Percentiles rank a stretch among this genome's conserved stretches.
Evolutionary conservation across 345 rosid species (phyloP).

Genomic region (Viola odorata): DNA sequence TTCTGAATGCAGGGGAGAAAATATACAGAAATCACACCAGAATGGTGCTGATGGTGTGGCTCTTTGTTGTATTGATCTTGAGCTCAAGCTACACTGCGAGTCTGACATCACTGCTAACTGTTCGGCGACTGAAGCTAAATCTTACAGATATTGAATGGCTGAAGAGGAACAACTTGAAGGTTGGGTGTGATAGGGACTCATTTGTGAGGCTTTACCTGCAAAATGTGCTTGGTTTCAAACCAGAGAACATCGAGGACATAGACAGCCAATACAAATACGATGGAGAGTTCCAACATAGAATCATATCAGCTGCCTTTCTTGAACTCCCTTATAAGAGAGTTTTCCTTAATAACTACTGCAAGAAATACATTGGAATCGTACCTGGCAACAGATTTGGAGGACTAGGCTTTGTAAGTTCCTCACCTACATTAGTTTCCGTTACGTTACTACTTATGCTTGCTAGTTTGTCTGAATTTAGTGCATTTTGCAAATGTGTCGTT

Average conservation of each 20-base stretch:
- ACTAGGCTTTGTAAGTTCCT: constrained; percentile 46
- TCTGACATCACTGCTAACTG: constrained; percentile 51
- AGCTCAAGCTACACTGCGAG: constrained; percentile 60
- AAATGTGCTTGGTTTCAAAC: constrained; percentile 22
- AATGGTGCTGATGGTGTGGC: constrained; percentile 49
- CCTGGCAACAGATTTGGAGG: constrained; percentile 46
- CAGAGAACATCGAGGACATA: constrained; percentile 18
- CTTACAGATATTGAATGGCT: constrained; percentile 32
- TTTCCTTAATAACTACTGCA: constrained; percentile 34
- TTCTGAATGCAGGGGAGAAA: constrained; percentile 52
- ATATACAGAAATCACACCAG: constrained; percentile 33
- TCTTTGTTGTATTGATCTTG: constrained; percentile 48
- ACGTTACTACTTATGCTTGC: no score
- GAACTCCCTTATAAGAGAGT: constrained; percentile 51
- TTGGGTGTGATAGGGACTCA: constrained; percentile 49
- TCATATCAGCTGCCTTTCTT: constrained; percentile 42
- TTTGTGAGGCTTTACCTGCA: constrained; percentile 37
- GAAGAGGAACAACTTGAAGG: constrained; percentile 19
- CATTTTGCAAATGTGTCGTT: no score
- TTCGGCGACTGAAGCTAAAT: constrained; percentile 31
- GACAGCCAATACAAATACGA: constrained; percentile 17
- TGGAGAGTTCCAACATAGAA: constrained; percentile 18
- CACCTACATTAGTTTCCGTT: no score
- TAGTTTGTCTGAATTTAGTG: no score
- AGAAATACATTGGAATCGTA: constrained; percentile 20